A percentile compares a stretch with the other conserved stretches of the same genome.
phyloP scores from a whole-genome alignment of 1,284 basidiomycete genomes.

The Xerocomus nothofagi region DNA sequence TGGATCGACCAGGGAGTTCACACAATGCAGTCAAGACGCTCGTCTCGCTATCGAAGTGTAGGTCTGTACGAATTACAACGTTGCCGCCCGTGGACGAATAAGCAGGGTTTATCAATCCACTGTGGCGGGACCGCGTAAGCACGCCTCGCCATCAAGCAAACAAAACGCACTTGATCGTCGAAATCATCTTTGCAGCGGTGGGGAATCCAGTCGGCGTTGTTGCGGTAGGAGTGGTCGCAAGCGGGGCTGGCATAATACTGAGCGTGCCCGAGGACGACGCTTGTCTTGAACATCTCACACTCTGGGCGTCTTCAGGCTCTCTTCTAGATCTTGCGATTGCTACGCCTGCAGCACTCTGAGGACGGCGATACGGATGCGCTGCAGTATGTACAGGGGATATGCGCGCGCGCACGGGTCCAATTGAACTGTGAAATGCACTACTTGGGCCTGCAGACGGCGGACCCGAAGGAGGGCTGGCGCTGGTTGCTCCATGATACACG shows the following conservation, averaged over 20 bases:
- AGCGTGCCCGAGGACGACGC: slow-evolving; percentile 9
- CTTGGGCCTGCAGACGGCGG: slow-evolving; percentile 31
- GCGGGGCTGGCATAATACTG: slow-evolving; percentile 11
- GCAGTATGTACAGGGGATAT: slow-evolving; percentile 27
- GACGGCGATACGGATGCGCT: slow-evolving; percentile 35
- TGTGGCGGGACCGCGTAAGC: slow-evolving; percentile 12
- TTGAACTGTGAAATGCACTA: slow-evolving; percentile 9
- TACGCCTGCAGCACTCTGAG: slow-evolving; percentile 32
- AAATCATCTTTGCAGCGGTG: slow-evolving; percentile 4
- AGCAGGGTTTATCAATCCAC: slow-evolving; percentile 22
- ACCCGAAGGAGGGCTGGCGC: slow-evolving; percentile 32
- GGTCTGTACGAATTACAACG: slow-evolving; percentile 49
- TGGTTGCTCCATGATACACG: slow-evolving; percentile 29
- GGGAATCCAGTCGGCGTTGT: slow-evolving; percentile 7
- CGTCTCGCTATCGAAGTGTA: slow-evolving; percentile 49
- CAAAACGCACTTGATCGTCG: slow-evolving; percentile 26
- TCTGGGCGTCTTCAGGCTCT: slow-evolving; percentile 25
- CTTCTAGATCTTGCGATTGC: slow-evolving; percentile 26
- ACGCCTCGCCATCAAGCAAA: neutral
- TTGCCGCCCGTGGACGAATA: slow-evolving; percentile 18
- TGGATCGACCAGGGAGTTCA: slow-evolving; percentile 63
- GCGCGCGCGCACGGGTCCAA: slow-evolving; percentile 29
- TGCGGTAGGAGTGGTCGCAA: neutral
- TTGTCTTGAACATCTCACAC: slow-evolving; percentile 32
- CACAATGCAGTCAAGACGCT: slow-evolving; percentile 54